Evolutionary conservation across 352 stramenopile genomes (phyloP).

Genomic region (Phytophthora tubulina): DNA sequence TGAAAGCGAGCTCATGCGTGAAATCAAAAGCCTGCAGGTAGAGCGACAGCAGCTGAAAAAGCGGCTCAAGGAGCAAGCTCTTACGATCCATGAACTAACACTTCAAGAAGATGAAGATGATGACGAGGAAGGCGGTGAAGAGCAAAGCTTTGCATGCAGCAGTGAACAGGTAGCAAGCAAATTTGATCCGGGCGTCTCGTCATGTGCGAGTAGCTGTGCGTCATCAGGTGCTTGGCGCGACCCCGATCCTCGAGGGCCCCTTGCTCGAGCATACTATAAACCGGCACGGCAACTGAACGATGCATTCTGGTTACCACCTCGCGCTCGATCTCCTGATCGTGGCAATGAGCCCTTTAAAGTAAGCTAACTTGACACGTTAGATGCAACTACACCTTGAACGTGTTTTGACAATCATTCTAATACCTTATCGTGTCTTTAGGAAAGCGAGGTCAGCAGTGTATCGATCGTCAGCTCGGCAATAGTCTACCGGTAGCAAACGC

Average conservation of each 20-base stretch:
- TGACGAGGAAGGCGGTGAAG: conserved; percentile 33
- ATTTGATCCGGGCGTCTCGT: conserved; percentile 25
- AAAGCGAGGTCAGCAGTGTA: conserved; percentile 9
- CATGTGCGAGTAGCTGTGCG: conserved; percentile 28
- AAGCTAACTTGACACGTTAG: conserved; percentile 10
- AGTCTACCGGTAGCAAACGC: conserved; percentile 8
- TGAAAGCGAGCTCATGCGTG: conserved; percentile 45
- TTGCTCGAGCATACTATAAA: conserved; percentile 16
- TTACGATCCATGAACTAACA: conserved; percentile 85
- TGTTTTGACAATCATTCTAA: not conserved
- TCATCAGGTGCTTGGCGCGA: conserved; percentile 19
- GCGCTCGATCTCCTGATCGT: conserved; percentile 9
- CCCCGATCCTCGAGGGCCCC: conserved; percentile 3
- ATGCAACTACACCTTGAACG: conserved; percentile 1
- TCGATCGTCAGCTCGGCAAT: conserved; percentile 12
- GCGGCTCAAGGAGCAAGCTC: conserved; percentile 63
- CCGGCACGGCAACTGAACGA: conserved; percentile 7
- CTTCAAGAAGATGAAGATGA: conserved; percentile 71
- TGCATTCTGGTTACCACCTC: conserved; percentile 33
- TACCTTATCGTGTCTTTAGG: conserved; percentile 5
- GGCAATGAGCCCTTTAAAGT: conserved; percentile 31
- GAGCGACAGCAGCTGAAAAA: conserved; percentile 57
- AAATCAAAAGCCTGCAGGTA: conserved; percentile 55
- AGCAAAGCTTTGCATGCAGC: conserved; percentile 28
- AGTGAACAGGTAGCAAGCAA: conserved; percentile 18